Evolutionary conservation across 1,284 basidiomycete genomes (phyloP), one percentile per base, ranked within the genome.

Genomic region (Ganoderma boninense): DNA sequence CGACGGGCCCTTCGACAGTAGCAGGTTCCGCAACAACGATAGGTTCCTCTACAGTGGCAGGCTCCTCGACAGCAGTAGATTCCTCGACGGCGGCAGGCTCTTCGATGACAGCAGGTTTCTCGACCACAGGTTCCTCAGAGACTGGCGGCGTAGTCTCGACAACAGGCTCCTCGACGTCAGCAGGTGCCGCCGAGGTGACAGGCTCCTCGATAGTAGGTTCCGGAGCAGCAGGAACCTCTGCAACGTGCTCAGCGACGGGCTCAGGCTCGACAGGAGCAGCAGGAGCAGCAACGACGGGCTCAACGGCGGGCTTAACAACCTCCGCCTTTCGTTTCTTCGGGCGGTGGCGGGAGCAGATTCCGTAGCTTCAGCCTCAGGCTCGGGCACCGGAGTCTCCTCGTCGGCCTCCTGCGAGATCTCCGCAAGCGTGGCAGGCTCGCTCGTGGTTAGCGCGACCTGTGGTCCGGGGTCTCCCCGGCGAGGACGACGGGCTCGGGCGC

Each of bases 401-500:
- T 72, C 67, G 46, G 73, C 63, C 69, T 71, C 68, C 42, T 69
- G 52, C 43, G 74, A 70, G 6, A 70, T 68, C 43, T 77, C 74
- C 7, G 75, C 78, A 42, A 77, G 62, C 5, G 76, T 74, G 8
- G 71, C 75, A 40, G 77, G 76, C 66, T 79, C 79, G 68, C 79
- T 79, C 29, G 78, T 77, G 64, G 63, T 70, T 66, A 82, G 76
- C 38, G 81, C 82, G 60, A 80, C 68, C 42, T 83, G 77, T 26
- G 81, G 83, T 1, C 82, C 80, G 44, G 82, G 2, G 84, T 86
- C 57, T 80, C 80, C 7, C 82, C 82, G 16, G 81, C 75, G 26
- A 81, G 73, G 0, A 83, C 79, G 44, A 83, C 79, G 8, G 64
- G 72, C 69, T 82, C 82, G 3, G 83, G 82, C 5, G 82, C 76